Percentiles rank a stretch among this genome's conserved stretches.
These are phyloP conservation scores for Pleurotus eryngii DNA, from an alignment of 768 basidiomycete genomes.

Conservation along the genomic window DNA sequence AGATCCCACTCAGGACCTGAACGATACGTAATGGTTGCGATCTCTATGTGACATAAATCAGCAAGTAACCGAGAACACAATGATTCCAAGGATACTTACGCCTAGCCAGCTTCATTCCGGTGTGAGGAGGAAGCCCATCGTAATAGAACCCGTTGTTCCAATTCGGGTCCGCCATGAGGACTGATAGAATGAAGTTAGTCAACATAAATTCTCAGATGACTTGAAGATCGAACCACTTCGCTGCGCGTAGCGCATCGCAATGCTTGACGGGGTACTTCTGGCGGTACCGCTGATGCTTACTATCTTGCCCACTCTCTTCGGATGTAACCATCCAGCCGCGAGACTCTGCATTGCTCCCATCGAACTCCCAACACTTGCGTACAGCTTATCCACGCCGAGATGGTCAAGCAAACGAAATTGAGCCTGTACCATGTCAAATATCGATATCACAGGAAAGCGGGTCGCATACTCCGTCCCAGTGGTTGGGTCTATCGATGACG, in stretches of 20 bases:
- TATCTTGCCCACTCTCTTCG: conserved; percentile 83
- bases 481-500: conserved; percentile 73
- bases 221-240: conserved; percentile 70
- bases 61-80: neutral
- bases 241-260: conserved; percentile 96
- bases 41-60: conserved; percentile 53
- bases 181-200: conserved; percentile 35
- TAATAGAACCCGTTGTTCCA: conserved; percentile 99
- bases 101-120: conserved; percentile 96
- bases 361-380: conserved; percentile 90
- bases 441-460: conserved; percentile 83
- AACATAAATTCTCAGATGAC: neutral
- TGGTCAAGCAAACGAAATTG: conserved; percentile 86
- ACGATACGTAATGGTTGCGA: conserved; percentile 98
- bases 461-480: conserved; percentile 81
- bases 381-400: conserved; percentile 78
- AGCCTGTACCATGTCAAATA: conserved; percentile 97
- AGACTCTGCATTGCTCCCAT: conserved; percentile 99
- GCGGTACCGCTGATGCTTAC: conserved; percentile 96
- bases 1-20: conserved; percentile 99
- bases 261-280: conserved; percentile 83
- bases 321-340: conserved; percentile 90
- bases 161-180: conserved; percentile 98
- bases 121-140: conserved; percentile 90
- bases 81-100: conserved; percentile 44